Base-by-base conservation (phyloP, 225 moss, liverwort and hornwort species). In the Rhytidiadelphus loreus region DNA sequence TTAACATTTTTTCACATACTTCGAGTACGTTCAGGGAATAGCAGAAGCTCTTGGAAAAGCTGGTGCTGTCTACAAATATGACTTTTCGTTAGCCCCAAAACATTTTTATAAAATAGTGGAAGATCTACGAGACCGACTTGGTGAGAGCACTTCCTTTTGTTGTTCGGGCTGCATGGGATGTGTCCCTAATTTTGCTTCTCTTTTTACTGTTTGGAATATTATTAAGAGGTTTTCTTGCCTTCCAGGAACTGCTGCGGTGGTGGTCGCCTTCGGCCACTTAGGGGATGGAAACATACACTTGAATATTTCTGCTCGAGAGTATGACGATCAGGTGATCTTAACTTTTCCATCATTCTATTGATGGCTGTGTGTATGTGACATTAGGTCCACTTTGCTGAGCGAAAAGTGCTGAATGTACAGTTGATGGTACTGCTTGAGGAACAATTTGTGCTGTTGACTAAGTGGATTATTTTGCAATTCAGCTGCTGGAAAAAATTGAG, bases 241-340 rank as follows among this genome's bases (percentile, higher is more conserved):
- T 84, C 76, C 91, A 97, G 97, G 95, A 83, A 88, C 93, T 91
- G 85, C 90, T 87, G 98, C 91, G 26, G 85, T 90, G 79, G 98
- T 99, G 50, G 88, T 96, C 18, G 93, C 89, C 13, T 99, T 92
- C 80, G 98, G 98, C 32, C 98, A 99, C 92, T 92, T 99, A 62
- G 98, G 98, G 66, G 98, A 99, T 92, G 98, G 98, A 68, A 99
- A 99, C 88, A 86, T 99, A 84, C 98, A 99, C 86, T 90, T 99
- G 86, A 99, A 97, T 88, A 66, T 99, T 66, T 93, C 96, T 41
- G 96, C 96, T 95, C 96, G 93, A 55, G 94, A 96, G 85, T 95
- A 96, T 85, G 92, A 95, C 71, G 80, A 95, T 82, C 86, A 96
- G 96, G 95, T 99, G 32, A 76, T 73, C 69, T 85, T 75, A 22